Evolutionary conservation across 2,329 filamentous ascomycete species (phyloP).

Genomic region (Talaromyces sp.): DNA sequence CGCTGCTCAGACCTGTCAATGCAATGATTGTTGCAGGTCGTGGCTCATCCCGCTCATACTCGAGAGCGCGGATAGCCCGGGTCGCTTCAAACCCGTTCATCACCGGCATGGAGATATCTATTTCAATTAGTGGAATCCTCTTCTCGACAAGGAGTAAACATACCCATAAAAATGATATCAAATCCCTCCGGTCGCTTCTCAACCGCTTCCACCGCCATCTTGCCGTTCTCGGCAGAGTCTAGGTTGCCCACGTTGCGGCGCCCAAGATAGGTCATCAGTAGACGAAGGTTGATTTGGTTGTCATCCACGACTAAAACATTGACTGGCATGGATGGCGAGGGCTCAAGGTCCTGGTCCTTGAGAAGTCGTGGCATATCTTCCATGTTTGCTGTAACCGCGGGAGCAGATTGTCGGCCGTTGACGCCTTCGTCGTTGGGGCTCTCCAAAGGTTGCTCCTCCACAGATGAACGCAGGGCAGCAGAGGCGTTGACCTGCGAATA

Average conservation of each 20-base stretch:
- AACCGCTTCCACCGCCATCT: slow-evolving; percentile 38
- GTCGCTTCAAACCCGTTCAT: slow-evolving; percentile 48
- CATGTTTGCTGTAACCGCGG: not conserved
- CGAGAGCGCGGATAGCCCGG: slow-evolving; percentile 41
- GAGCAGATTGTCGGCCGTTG: slow-evolving; percentile 3
- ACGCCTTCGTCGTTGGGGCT: slow-evolving; percentile 3
- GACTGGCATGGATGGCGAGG: slow-evolving; percentile 10
- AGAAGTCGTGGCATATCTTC: not conserved
- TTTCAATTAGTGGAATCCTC: not conserved
- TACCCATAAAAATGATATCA: slow-evolving; percentile 45
- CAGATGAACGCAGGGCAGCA: not conserved
- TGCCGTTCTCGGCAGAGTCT: slow-evolving; percentile 40
- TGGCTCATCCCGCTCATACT: slow-evolving; percentile 29
- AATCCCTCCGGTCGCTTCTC: slow-evolving; percentile 30
- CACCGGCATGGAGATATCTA: slow-evolving; percentile 45
- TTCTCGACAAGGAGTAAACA: not conserved
- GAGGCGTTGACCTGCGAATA: not conserved
- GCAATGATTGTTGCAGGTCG: slow-evolving; percentile 39
- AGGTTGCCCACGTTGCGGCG: slow-evolving; percentile 32
- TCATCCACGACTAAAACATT: slow-evolving; percentile 43
- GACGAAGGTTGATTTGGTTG: slow-evolving; percentile 42
- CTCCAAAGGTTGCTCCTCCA: not conserved
- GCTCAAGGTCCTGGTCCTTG: not conserved
- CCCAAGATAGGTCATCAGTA: slow-evolving; percentile 41
- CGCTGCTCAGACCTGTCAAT: slow-evolving; percentile 41